Percentiles rank a stretch among this genome's conserved stretches.
These are phyloP conservation scores for Tuber brumale DNA, from an alignment of 495 filamentous ascomycete species.

Conservation along the genomic window DNA sequence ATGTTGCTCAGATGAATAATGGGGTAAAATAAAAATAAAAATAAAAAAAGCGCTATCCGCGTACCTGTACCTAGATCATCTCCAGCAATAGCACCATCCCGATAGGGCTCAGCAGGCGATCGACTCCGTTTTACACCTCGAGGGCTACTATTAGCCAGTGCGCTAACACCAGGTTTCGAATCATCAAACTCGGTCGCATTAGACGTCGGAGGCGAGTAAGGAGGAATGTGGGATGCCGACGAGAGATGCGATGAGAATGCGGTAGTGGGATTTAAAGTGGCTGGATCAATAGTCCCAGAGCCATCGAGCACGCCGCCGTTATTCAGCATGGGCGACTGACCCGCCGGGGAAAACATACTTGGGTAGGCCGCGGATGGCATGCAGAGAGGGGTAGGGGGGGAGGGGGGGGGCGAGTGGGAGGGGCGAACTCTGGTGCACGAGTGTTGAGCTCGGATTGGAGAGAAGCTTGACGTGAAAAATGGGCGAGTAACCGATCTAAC, in stretches of 20 bases:
- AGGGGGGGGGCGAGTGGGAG: slow-evolving; percentile 23
- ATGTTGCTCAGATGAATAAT: slow-evolving; percentile 44
- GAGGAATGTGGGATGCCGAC: slow-evolving; percentile 18
- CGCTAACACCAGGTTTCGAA: slow-evolving; percentile 45
- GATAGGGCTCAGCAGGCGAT: slow-evolving; percentile 68
- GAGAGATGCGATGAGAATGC: slow-evolving; percentile 34
- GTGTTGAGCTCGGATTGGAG: slow-evolving; percentile 37
- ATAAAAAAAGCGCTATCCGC: slow-evolving; percentile 57
- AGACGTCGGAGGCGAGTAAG: slow-evolving; percentile 39
- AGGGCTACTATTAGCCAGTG: slow-evolving; percentile 52
- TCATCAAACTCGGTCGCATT: slow-evolving; percentile 39
- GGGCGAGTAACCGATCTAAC: slow-evolving; percentile 28
- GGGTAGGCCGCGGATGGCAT: slow-evolving; percentile 37
- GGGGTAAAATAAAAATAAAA: slow-evolving; percentile 19
- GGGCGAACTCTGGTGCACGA: slow-evolving; percentile 26
- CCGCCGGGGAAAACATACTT: slow-evolving; percentile 29
- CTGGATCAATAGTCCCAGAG: slow-evolving; percentile 74
- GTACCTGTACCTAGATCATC: slow-evolving; percentile 54
- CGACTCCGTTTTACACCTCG: slow-evolving; percentile 90
- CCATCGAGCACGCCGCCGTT: slow-evolving; percentile 60
- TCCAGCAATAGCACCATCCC: slow-evolving; percentile 59
- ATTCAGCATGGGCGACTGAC: slow-evolving; percentile 51
- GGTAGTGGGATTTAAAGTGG: slow-evolving; percentile 48
- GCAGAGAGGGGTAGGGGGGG: slow-evolving; percentile 40
- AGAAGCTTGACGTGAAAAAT: slow-evolving; percentile 37